These are phyloP conservation scores for Diaporthe helianthi DNA, from an alignment of 2,329 filamentous ascomycete species.

Conservation along the genomic window DNA sequence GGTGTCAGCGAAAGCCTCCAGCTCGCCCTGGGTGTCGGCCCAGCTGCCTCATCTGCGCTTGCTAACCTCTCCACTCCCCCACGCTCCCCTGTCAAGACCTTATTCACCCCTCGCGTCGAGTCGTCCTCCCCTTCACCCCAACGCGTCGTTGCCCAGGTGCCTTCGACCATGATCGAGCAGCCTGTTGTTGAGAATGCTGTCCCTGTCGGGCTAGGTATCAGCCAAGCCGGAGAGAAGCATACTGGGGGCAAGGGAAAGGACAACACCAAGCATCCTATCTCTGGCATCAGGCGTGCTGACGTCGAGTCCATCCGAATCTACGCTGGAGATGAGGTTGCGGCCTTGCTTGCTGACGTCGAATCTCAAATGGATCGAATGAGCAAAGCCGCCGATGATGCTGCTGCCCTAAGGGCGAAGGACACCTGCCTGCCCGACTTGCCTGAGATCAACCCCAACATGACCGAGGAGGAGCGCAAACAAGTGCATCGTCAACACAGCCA, in stretches of 20 bases:
- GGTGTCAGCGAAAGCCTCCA: constrained; percentile 51
- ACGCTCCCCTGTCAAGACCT: constrained; percentile 61
- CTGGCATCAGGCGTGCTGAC: constrained; percentile 45
- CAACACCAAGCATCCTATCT: constrained; percentile 37
- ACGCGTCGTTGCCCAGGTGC: constrained; percentile 59
- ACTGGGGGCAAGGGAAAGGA: neutral
- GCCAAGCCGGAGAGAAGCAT: constrained; percentile 32
- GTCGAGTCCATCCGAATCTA: constrained; percentile 74
- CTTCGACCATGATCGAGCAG: constrained; percentile 62
- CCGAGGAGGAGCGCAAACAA: constrained; percentile 48
- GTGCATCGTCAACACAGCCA: constrained; percentile 59
- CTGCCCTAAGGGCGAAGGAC: constrained; percentile 44
- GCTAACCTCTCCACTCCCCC: constrained; percentile 63
- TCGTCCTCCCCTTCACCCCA: constrained; percentile 55
- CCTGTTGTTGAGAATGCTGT: constrained; percentile 55
- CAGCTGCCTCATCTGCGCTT: constrained; percentile 39
- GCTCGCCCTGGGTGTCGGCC: constrained; percentile 49
- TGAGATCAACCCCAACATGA: constrained; percentile 35
- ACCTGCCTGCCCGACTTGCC: constrained; percentile 35
- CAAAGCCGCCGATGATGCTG: constrained; percentile 45
- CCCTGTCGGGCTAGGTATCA: constrained; percentile 38
- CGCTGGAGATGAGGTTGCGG: constrained; percentile 71
- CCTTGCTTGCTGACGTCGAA: constrained; percentile 72
- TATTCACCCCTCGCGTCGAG: constrained; percentile 43
- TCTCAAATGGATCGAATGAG: constrained; percentile 60